These are phyloP conservation scores for Tetracladium maxilliforme DNA, from an alignment of 2,329 filamentous ascomycete genomes.

Conservation along the genomic window DNA sequence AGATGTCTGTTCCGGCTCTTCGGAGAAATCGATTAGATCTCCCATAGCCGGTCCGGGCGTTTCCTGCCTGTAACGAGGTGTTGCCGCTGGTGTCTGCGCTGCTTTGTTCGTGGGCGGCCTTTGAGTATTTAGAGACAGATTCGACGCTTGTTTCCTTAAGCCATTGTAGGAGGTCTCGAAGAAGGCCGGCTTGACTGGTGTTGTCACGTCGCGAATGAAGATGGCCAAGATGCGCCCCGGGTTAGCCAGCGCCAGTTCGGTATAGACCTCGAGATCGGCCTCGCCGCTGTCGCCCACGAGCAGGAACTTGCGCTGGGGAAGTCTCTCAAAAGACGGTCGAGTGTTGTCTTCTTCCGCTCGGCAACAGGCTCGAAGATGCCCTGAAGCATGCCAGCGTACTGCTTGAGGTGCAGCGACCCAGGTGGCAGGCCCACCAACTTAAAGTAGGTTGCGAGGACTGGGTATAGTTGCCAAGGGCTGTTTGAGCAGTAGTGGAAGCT, in stretches of 20 bases:
- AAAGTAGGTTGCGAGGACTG: slow-evolving; percentile 77
- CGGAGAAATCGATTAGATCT: slow-evolving; percentile 44
- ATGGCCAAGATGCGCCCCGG: slow-evolving; percentile 73
- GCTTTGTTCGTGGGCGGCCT: slow-evolving; percentile 3
- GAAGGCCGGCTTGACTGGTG: slow-evolving; percentile 55
- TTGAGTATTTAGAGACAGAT: slow-evolving; percentile 11
- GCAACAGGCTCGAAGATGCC: slow-evolving; percentile 96
- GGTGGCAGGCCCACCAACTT: slow-evolving; percentile 63
- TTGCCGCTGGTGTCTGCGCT: slow-evolving; percentile 6
- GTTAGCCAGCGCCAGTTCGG: slow-evolving; percentile 74
- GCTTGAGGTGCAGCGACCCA: slow-evolving; percentile 89
- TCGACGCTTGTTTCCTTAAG: slow-evolving; percentile 12
- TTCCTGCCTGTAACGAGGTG: slow-evolving; percentile 1
- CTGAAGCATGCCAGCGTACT: slow-evolving; percentile 93
- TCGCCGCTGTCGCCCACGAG: slow-evolving; percentile 93
- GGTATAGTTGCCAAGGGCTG: slow-evolving; percentile 94
- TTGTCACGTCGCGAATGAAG: slow-evolving; percentile 94
- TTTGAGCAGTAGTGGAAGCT: slow-evolving; percentile 97
- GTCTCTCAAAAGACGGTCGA: slow-evolving; percentile 75
- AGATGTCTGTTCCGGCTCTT: slow-evolving; percentile 27
- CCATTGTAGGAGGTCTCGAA: slow-evolving; percentile 49
- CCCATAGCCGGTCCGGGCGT: slow-evolving; percentile 25
- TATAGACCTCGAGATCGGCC: slow-evolving; percentile 93
- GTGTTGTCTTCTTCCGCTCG: slow-evolving; percentile 78
- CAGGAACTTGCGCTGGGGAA: slow-evolving; percentile 80